phyloP scores from a whole-genome alignment of 2,329 filamentous ascomycete genomes.

The Tetracladium maxilliforme region DNA sequence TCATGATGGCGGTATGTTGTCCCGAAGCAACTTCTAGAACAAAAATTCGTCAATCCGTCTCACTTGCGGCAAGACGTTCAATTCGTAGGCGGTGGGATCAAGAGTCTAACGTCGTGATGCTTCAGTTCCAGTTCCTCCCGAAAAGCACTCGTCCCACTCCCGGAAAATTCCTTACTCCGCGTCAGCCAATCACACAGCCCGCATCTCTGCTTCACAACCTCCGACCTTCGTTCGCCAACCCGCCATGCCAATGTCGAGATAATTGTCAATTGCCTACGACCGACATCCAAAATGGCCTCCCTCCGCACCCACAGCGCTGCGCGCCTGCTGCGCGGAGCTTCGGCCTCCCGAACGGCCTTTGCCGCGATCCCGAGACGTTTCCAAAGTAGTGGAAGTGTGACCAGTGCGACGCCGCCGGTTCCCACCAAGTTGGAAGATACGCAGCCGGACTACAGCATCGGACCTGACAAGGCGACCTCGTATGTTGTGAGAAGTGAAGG shows the following conservation, averaged over 20 bases:
- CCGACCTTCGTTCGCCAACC: too few relatives aligned
- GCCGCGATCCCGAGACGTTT: too few relatives aligned
- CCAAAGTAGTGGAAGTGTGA: too few relatives aligned
- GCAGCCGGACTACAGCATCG: constrained; percentile 69
- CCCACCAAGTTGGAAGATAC: constrained; percentile 39
- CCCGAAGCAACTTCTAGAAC: background rate
- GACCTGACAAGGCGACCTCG: constrained; percentile 83
- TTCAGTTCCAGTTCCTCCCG: too few relatives aligned
- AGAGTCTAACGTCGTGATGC: too few relatives aligned
- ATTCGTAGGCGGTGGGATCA: too few relatives aligned
- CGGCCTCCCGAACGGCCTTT: constrained; percentile 19
- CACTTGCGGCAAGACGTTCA: background rate
- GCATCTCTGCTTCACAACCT: too few relatives aligned
- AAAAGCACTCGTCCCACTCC: too few relatives aligned
- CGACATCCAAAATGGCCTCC: constrained; percentile 42
- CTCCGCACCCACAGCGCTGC: constrained; percentile 41
- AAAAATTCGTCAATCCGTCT: constrained; percentile 7
- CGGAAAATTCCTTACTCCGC: too few relatives aligned
- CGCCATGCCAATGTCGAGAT: too few relatives aligned
- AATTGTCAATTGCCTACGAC: too few relatives aligned
- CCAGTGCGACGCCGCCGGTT: constrained; percentile 19
- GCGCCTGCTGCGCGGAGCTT: constrained; percentile 33
- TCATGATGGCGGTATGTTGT: constrained; percentile 50
- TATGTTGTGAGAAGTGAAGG: constrained; percentile 22
- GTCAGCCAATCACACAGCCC: too few relatives aligned